Evolutionary conservation across 768 basidiomycete species (phyloP), one percentile per base, ranked within the genome.

Genomic region (Fibroporia radiculosa): DNA sequence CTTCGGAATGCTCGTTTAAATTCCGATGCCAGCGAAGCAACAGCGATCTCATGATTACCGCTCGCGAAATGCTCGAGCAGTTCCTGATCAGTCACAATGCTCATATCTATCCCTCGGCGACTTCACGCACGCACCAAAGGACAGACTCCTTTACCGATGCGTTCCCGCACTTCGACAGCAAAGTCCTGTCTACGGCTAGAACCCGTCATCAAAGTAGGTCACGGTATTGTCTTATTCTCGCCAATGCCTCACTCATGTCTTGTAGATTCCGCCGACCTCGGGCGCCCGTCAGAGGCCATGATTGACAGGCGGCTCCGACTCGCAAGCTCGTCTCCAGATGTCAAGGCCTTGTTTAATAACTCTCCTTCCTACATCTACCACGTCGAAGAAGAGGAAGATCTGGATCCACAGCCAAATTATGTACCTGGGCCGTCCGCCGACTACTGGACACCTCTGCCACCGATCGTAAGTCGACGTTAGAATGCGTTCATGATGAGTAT

Each of bases 161-260:
- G 1, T 93, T 95, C 73, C 88, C 92, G 20, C 92, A 95, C 63
- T 95, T 96, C 62, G 91, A 96, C 60, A 91, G 89, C 67, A 96
- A 93, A 64, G 80, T 96, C 1, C 72, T 96, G 38, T 83, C 92
- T 13, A 83, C 85, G 18, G 78, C 84, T 7, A 74, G 80, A 55
- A 77, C 80, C 40, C 76, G 78, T 47, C 84, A 85, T 58, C 60
- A 68, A 42, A 74, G 72, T 72, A 53, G 49, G 67, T 61, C n/a
- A 35, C 44, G 12, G 7, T 29, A 25, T 19, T 25, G 27, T 24
- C 25, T 20, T 26, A 35, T 16, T 24, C 40, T 50, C 40, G 55
- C 47, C 5, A 45, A 24, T 45, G 39, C 45, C 55, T 40, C 23
- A 26, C 42, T 54, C 23, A 54, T 42, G 20, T 22, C 33, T 19